phyloP scores from a whole-genome alignment of 1,139 yeast species.

The Lodderomyces parapsilosis region DNA sequence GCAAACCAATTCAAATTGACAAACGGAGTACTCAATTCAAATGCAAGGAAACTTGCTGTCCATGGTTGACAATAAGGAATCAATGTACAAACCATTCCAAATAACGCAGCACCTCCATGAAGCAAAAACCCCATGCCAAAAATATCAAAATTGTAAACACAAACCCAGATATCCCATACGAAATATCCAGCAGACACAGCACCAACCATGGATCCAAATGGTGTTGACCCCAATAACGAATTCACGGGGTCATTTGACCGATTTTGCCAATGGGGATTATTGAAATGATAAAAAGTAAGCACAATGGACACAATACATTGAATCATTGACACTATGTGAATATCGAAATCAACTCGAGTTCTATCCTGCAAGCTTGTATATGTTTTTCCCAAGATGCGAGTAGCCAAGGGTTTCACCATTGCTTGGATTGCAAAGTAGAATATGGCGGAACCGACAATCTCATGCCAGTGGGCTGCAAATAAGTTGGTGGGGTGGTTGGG shows the following conservation, averaged over 20 bases:
- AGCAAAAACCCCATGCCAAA: conserved; percentile 84
- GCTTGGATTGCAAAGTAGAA: conserved; percentile 40
- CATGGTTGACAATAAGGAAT: conserved; percentile 63
- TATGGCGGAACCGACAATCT: conserved; percentile 38
- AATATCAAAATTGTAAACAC: conserved; percentile 54
- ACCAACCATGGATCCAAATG: conserved; percentile 70
- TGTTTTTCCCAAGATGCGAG: conserved; percentile 37
- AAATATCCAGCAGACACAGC: conserved; percentile 83
- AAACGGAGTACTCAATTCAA: conserved; percentile 92
- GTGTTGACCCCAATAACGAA: conserved; percentile 62
- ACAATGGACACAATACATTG: conserved; percentile 65
- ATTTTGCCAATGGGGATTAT: conserved; percentile 45
- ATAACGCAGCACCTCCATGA: conserved; percentile 82
- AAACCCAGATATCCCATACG: conserved; percentile 80
- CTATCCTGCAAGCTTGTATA: conserved; percentile 49
- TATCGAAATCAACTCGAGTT: conserved; percentile 70
- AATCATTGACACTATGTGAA: conserved; percentile 85
- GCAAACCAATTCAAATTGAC: conserved; percentile 92
- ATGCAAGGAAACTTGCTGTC: conserved; percentile 78
- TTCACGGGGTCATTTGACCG: conserved; percentile 40
- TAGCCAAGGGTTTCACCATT: conserved; percentile 38
- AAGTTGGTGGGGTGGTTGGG: conserved; percentile 35
- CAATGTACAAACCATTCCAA: conserved; percentile 61
- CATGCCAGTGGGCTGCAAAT: conserved; percentile 53
- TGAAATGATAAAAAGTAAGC: conserved; percentile 58